phyloP scores from a whole-genome alignment of 345 rosid species.

The Erodium maritimum region DNA sequence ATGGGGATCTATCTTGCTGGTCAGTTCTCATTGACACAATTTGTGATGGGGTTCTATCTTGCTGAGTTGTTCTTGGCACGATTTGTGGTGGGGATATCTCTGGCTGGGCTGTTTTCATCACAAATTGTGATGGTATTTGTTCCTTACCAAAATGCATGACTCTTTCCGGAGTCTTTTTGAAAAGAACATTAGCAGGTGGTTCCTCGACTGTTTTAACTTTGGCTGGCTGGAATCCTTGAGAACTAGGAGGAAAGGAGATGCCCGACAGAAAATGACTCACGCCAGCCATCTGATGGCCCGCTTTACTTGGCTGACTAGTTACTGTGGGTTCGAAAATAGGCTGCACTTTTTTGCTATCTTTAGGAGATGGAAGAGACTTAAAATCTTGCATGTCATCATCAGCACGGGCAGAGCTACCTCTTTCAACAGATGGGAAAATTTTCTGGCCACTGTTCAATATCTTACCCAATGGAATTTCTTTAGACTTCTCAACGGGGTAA shows the following conservation, averaged over 20 bases:
- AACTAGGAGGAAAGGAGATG: constrained; percentile 21
- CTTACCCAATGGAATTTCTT: constrained; percentile 21
- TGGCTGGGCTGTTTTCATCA: background rate
- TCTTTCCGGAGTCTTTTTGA: constrained; percentile 21
- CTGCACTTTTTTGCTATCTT: constrained; percentile 17
- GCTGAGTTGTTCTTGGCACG: background rate
- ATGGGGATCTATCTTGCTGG: background rate
- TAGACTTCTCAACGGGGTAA: constrained; percentile 19
- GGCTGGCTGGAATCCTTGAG: constrained; percentile 27
- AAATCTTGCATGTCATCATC: constrained; percentile 39
- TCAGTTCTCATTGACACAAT: background rate
- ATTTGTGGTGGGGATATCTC: background rate
- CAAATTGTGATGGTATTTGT: constrained; percentile 3
- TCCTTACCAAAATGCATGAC: constrained; percentile 20
- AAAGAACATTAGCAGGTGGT: constrained; percentile 17
- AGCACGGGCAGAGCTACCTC: constrained; percentile 19
- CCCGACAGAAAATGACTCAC: constrained; percentile 24
- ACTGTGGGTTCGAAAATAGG: constrained; percentile 19
- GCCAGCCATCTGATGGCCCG: constrained; percentile 15
- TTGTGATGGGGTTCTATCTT: background rate
- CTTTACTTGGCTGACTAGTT: constrained; percentile 23
- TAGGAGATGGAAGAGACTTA: constrained; percentile 26
- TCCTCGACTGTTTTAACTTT: constrained; percentile 23
- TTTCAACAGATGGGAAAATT: constrained; percentile 20
- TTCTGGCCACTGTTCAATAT: constrained; percentile 18